These are phyloP conservation scores for Meyerozyma carpophila DNA, from an alignment of 1,139 yeast genomes.

Conservation along the genomic window DNA sequence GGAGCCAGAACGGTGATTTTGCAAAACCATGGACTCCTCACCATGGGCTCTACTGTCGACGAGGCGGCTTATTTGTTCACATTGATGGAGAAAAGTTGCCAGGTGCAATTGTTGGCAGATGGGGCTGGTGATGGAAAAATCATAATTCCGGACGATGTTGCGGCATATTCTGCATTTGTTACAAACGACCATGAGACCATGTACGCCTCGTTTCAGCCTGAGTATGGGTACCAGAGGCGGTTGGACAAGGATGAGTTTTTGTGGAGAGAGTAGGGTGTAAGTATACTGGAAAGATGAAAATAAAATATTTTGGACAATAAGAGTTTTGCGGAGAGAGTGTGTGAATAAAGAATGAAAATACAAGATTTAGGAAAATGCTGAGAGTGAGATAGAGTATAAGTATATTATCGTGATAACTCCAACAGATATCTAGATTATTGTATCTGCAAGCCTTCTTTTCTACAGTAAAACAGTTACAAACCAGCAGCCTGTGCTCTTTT, in stretches of 20 bases:
- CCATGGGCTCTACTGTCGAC: constrained; percentile 14
- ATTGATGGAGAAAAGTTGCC: constrained; percentile 12
- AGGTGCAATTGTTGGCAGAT: constrained; percentile 12
- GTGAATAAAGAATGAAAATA: no score
- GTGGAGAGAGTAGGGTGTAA: not conserved
- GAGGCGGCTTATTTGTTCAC: constrained; percentile 14
- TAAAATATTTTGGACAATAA: no score
- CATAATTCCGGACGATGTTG: constrained; percentile 11
- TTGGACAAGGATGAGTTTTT: not conserved
- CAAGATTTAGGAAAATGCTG: no score
- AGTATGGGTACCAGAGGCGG: not conserved
- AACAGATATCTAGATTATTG: no score
- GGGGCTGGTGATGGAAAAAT: constrained; percentile 11
- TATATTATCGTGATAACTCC: no score
- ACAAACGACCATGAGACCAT: constrained; percentile 12
- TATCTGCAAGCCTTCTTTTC: no score
- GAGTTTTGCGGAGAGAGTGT: no score
- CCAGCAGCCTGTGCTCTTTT: no score
- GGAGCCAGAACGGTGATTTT: constrained; percentile 12
- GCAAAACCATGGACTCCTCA: constrained; percentile 13
- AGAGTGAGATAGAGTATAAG: no score
- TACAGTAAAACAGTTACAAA: no score
- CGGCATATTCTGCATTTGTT: constrained; percentile 11
- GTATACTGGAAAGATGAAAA: no score
- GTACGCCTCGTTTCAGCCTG: constrained; percentile 13